phyloP scores from a whole-genome alignment of 805 yeast genomes.

The Candida succiphila region DNA sequence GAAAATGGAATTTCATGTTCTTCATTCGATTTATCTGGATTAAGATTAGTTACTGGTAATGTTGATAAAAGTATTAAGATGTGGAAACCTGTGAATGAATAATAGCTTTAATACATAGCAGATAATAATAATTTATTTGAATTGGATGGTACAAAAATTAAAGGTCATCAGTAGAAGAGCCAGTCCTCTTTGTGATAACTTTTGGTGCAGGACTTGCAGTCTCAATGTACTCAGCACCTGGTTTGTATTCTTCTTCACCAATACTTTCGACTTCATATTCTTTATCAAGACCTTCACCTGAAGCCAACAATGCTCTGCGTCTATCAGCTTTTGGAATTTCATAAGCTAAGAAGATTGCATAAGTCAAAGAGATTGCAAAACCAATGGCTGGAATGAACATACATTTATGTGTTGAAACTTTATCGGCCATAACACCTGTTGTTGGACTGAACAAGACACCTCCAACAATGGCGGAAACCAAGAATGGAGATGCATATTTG shows the following conservation, averaged over 20 bases:
- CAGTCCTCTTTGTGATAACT: too few species aligned
- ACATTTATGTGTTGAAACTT: constrained; percentile 10
- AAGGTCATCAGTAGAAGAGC: too few species aligned
- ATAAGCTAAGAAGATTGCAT: constrained; percentile 11
- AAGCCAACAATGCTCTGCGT: background rate
- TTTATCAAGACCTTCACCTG: background rate
- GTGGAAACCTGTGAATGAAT: constrained; percentile 44
- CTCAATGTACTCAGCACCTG: background rate
- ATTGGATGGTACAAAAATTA: too few species aligned
- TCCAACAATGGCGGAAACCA: constrained; percentile 17
- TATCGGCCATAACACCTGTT: constrained; percentile 17
- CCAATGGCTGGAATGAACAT: constrained; percentile 17
- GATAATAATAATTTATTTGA: too few species aligned
- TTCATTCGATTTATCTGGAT: constrained; percentile 70
- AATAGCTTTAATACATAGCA: too few species aligned
- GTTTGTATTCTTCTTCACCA: background rate
- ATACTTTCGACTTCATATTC: background rate
- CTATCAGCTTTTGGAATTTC: constrained; percentile 3
- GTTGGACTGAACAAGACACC: constrained; percentile 15
- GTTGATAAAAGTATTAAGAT: constrained; percentile 81
- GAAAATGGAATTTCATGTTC: constrained; percentile 64
- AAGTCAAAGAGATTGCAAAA: constrained; percentile 13
- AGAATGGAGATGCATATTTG: constrained; percentile 5
- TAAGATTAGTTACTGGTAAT: constrained; percentile 76
- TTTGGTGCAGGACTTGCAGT: too few species aligned